These are phyloP conservation scores for Chrysosporium keratinophilum DNA, from an alignment of 2,329 filamentous ascomycete genomes.

Conservation along the genomic window DNA sequence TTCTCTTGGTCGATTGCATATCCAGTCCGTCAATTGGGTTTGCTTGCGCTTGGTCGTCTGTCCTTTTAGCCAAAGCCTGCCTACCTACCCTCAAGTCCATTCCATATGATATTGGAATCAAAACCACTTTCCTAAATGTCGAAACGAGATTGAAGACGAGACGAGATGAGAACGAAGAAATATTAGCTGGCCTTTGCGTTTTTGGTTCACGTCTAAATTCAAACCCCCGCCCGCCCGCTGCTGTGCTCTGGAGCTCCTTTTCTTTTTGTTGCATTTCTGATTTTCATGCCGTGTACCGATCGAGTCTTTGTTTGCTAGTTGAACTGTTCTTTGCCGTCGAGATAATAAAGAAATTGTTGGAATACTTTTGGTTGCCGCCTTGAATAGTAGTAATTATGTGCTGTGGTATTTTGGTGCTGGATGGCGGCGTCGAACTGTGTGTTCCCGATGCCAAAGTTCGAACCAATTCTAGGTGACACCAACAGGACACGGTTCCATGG, in stretches of 20 bases:
- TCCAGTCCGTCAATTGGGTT: neutral
- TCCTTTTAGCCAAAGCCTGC: neutral
- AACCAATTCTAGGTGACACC: neutral
- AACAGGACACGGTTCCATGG: too few species aligned
- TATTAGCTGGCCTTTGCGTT: neutral
- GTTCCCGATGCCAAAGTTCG: neutral
- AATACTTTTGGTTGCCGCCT: neutral
- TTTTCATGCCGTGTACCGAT: conserved; percentile 10
- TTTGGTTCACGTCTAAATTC: conserved; percentile 6
- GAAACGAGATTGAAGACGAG: conserved; percentile 7
- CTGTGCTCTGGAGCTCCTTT: conserved; percentile 21
- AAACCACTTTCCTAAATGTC: neutral
- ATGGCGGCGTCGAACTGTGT: neutral
- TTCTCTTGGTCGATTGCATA: neutral
- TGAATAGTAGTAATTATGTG: neutral
- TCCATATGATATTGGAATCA: neutral
- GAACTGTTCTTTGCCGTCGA: neutral
- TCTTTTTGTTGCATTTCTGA: conserved; percentile 22
- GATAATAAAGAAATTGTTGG: conserved; percentile 4
- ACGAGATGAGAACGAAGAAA: neutral
- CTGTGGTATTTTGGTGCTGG: neutral
- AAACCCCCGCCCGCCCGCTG: too few species aligned
- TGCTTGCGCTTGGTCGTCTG: neutral
- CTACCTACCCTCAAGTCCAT: neutral
- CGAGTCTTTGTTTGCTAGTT: conserved; percentile 12